Evolutionary conservation across 2,329 filamentous ascomycete species (phyloP).

Genomic region (Neoarthrinium moseri): DNA sequence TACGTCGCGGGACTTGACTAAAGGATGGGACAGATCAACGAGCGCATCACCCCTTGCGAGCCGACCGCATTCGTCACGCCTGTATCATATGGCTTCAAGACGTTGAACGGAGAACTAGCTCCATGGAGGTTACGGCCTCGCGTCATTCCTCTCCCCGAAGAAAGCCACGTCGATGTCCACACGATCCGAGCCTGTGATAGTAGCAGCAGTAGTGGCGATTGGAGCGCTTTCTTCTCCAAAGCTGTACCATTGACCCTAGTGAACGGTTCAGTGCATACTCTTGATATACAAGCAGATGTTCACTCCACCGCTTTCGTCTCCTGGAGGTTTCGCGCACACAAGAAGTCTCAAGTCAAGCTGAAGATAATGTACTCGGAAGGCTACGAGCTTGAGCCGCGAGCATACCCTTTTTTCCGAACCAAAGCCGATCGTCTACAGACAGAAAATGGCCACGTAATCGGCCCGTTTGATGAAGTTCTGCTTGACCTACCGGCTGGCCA

Average conservation of each 20-base stretch:
- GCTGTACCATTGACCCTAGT: neutral
- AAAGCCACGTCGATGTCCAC: neutral
- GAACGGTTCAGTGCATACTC: neutral
- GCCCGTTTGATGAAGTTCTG: conserved; percentile 1
- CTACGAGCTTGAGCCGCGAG: conserved; percentile 2
- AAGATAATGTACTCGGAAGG: conserved; percentile 4
- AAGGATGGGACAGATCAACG: neutral
- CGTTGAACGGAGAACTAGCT: conserved; percentile 5
- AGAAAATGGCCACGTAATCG: neutral
- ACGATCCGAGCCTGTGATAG: conserved; percentile 1
- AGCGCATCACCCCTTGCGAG: neutral
- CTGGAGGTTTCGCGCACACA: neutral
- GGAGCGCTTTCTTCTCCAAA: neutral
- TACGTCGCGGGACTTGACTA: too few species aligned
- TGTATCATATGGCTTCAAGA: conserved; percentile 3
- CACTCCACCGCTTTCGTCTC: conserved; percentile 6
- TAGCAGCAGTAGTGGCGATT: neutral
- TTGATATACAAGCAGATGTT: conserved; percentile 6
- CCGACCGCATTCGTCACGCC: neutral
- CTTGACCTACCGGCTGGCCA: neutral
- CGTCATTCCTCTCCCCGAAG: neutral
- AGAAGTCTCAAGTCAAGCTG: neutral
- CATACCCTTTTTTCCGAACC: conserved; percentile 3
- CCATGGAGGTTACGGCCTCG: conserved; percentile 3
- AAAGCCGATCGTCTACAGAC: conserved; percentile 3